Percentiles rank a stretch among this genome's conserved stretches.
Conservation (phyloP, 2,329 filamentous ascomycete species). For the Trichoderma harzianum region DNA sequence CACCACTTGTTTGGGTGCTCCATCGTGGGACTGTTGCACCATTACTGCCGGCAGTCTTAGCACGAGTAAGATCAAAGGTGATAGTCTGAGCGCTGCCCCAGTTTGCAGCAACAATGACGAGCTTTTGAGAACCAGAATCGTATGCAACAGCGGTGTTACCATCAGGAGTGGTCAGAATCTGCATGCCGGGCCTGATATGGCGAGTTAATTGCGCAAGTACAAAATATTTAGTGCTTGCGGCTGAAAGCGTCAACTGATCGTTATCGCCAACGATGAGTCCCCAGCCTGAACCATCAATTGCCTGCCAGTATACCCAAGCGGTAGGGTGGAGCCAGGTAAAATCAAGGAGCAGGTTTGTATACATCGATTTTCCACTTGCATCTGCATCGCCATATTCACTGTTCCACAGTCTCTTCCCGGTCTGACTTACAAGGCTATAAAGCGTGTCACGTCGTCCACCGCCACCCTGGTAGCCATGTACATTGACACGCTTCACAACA, state of each 20-base stretch:
- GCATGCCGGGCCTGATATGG: conserved; percentile 3
- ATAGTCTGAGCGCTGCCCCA: conserved; percentile 4
- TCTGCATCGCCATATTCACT: neutral
- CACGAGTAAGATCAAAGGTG: neutral
- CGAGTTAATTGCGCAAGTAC: conserved; percentile 2
- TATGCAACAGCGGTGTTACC: neutral
- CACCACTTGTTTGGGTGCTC: conserved; percentile 1
- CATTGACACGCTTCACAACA: neutral
- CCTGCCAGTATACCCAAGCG: conserved; percentile 11
- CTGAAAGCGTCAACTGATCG: neutral
- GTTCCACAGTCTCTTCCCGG: neutral
- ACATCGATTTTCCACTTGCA: neutral
- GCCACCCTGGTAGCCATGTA: neutral
- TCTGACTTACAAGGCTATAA: neutral
- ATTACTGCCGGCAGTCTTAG: neutral
- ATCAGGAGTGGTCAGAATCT: neutral
- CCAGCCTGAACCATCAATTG: neutral
- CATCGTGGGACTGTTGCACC: conserved; percentile 2
- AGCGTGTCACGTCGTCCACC: conserved; percentile 1
- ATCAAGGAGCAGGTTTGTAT: neutral
- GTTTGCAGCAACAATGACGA: neutral
- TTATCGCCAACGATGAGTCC: conserved; percentile 5
- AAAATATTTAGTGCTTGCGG: conserved; percentile 1
- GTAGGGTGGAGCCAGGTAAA: conserved; percentile 6
- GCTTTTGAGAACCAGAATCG: neutral